These are phyloP conservation scores for Tricholoma sp. DNA, from an alignment of 768 basidiomycete genomes.

Conservation along the genomic window DNA sequence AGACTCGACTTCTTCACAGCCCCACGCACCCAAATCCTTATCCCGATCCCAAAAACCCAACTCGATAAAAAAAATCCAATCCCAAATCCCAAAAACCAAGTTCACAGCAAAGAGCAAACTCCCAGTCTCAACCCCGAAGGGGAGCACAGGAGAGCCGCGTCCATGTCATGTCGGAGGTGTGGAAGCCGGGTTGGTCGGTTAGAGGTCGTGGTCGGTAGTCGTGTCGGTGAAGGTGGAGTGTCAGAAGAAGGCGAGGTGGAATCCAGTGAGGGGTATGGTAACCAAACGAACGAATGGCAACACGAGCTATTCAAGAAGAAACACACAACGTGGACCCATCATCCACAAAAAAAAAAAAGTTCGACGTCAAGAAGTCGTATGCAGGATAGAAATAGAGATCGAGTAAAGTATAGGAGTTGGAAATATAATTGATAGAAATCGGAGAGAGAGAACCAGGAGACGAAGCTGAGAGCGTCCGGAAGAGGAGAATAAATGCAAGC, in stretches of 20 bases:
- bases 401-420: not conserved
- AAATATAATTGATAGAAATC: not conserved
- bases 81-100: not conserved
- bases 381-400: not conserved
- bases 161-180: not conserved
- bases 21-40: too few species aligned
- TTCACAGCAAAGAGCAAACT: not conserved
- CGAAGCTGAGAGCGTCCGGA: not conserved
- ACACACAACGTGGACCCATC: not conserved
- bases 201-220: not conserved
- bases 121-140: slow-evolving; percentile 3
- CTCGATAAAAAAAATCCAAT: not conserved
- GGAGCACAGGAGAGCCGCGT: slow-evolving; percentile 3
- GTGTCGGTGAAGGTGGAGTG: not conserved
- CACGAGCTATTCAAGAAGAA: not conserved
- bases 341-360: not conserved
- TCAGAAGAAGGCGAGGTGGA: too few species aligned
- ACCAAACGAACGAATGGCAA: not conserved
- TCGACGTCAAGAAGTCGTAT: not conserved
- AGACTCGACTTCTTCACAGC: too few species aligned
- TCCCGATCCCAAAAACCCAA: not conserved
- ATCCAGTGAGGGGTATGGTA: too few species aligned
- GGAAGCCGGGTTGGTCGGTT: not conserved
- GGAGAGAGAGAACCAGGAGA: not conserved
- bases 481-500: not conserved